Base-by-base conservation (phyloP, 176 grass and related monocot genomes). In the Oryza coarctata region DNA sequence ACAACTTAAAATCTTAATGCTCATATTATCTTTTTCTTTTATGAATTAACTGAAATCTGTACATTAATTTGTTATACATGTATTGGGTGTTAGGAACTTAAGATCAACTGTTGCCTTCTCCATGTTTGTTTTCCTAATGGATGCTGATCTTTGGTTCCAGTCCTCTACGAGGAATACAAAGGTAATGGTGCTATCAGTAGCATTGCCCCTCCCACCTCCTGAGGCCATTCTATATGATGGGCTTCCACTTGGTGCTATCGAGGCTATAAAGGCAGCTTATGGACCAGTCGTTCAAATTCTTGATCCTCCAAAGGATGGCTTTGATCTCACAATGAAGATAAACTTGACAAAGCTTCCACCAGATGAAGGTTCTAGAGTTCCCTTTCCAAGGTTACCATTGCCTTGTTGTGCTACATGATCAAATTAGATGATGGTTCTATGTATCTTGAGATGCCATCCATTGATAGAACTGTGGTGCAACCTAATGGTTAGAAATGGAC, bases 281-380 rank as follows among this genome's bases (percentile, higher is more conserved):
- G 96, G 96, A 32, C 18, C 80, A 4, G 85, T 94, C 33, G 93
- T 94, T 80, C 93, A 99, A 78, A 99, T 99, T 86, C 89, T 95
- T 41, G 96, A 99, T 78, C 95, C 95, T 31, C 95, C 95, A 76
- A 95, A 95, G 78, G 95, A 98, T 70, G 90, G 95, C 25, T 99
- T 95, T 85, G 89, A 99, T 77, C 87, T 99, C 80, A 99, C 96
- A 22, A 86, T 99, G 90, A 99, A 99, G 89, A 95, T 99, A 86
- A 94, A 90, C 84, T 74, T 99, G 84, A 93, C 87, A 80, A 99
- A 92, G 84, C 83, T 99, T 83, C 93, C 96, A 29, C 63, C 87
- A 90, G 85, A 93, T 88, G 96, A 99, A 99, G 96, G 96, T 99
- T 89, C 93, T 91, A 85, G 91, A 91, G 91, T 99, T 95, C 88